Evolutionary conservation across 1,284 basidiomycete species (phyloP), one percentile per base, ranked within the genome.

Genomic region (Cryptococcus sp.): DNA sequence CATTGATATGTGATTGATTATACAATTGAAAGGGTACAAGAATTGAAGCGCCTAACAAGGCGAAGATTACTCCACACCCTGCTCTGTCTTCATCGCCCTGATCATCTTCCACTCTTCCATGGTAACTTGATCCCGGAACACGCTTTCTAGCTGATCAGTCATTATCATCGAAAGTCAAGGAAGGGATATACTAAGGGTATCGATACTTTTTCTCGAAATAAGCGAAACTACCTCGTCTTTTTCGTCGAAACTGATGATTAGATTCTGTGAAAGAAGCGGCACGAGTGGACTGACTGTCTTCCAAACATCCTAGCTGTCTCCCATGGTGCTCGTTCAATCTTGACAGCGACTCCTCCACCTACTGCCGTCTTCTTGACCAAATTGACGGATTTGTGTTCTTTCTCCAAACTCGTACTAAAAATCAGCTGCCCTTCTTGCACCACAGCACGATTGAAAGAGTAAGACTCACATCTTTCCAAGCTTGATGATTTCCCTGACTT

Each of bases 261-360:
- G 24, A 21, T 14, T 25, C 11, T 10, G 19, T 18, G 19, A 31
- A 25, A 46, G 45, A 21, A 22, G 37, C 25, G 4, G 40, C 22
- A 9, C 18, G 19, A 19, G 22, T 18, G 4, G 42, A 72, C 67
- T 63, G 56, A 70, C 66, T 74, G 74, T 57, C 74, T 57, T 7
- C 91, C 91, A 67, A 87, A 96, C 82, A 91, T 88, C 78, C 93
- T 94, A 14, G 92, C 85, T 36, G 88, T 88, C 76, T 98, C 90
- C 76, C 98, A 93, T 4, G 92, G 86, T 1, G 92, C 92, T 69
- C 96, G 88, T 74, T 99, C 96, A 59, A 98, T 97, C 81, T 98
- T 98, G 70, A 98, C 90, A 0, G 96, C 96, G 18, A 98, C 94
- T 74, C 94, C 94, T 54, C 83, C 94, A 67, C 92, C 94, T 23